Evolutionary conservation across 345 rosid species (phyloP), one percentile per base, ranked within the genome.

Genomic region (Cochlearia excelsa): DNA sequence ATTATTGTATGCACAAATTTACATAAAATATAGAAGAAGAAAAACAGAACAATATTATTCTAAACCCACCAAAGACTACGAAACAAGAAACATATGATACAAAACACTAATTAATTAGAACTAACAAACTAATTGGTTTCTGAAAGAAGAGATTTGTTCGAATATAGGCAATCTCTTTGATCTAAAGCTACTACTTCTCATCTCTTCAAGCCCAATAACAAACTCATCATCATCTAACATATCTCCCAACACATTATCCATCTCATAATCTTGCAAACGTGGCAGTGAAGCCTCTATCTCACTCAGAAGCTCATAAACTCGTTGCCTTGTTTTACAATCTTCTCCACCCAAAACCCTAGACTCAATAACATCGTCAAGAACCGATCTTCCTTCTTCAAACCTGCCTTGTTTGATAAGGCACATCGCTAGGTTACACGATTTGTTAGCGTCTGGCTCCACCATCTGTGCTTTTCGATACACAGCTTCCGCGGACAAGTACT

Each of bases 111-210:
- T 8, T 0, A 9, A 29, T 0, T 10, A 11, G 23, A 33, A 33
- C 63, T 61, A 85, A 30, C 83, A 85, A 23, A 85, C 82, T 60
- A 81, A 10, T 47, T 77, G 90, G 70, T 88, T 84, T 59, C 86
- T 78, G 40, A 79, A 74, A 3, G 87, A 79, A 34, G 95, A 86
- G 34, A 89, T 89, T 75, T 87, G 82, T 68, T 93, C 95, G 23
- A 93, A 93, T 54, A 89, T 77, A 4, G 97, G 99, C 2, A 89
- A 78, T 69, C 99, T 85, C 74, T 78, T 93, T 16, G 99, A 80
- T 70, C 80, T 75, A 3, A 74, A 72, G 0, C 84, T 87, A 38
- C 75, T 84, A 5, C 66, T 42, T 70, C 76, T 59, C 49, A 78
- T 61, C 45, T 60, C 28, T 59, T 84, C 85, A 70, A 89, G 76